Evolutionary conservation across 805 yeast species (phyloP), one percentile per base, ranked within the genome.

Genomic region (Starmera dryadoides): DNA sequence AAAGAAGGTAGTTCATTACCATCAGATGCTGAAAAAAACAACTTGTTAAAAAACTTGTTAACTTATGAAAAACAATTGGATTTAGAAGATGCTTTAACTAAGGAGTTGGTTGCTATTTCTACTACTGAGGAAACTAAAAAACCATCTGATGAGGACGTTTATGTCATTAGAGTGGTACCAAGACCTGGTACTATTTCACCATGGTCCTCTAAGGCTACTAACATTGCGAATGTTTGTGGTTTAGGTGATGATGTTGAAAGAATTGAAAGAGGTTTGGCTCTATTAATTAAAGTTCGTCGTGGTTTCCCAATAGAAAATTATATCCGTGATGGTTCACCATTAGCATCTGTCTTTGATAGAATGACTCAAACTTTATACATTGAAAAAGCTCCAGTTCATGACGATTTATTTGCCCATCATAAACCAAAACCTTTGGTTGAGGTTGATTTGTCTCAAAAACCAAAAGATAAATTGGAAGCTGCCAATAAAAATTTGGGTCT

Each of bases 161-260:
- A 76, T 45, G 64, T 88, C 47, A 64, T 91, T 35, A 74, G 95
- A 58, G 72, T 93, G 38, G 70, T 88, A 38, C 98, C 99, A 33
- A 78, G 98, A 61, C 69, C 88, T 7, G 98, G 98, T 44, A 93
- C 98, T 11, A 91, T 93, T 48, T 89, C 98, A 20, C 98, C 98
- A 26, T 93, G 99, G 99, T 86, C 96, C 9, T 89, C 98, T 12
- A 93, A 93, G 66, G 99, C 99, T 21, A 89, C 98, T 31, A 91
- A 93, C 64, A 93, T 93, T 49, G 75, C 89, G 38, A 77, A 80
- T 41, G 95, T 86, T 41, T 86, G 96, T 65, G 96, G 96, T 9
- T 71, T 93, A 44, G 74, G 69, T 30, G 69, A 71, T 16, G 74
- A 71, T 44, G 70, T 93, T 36, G 86, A 78, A 55, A 76, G 98